These are phyloP conservation scores for Oryza longistaminata DNA, from an alignment of 176 grass and related monocot genomes.

Conservation along the genomic window DNA sequence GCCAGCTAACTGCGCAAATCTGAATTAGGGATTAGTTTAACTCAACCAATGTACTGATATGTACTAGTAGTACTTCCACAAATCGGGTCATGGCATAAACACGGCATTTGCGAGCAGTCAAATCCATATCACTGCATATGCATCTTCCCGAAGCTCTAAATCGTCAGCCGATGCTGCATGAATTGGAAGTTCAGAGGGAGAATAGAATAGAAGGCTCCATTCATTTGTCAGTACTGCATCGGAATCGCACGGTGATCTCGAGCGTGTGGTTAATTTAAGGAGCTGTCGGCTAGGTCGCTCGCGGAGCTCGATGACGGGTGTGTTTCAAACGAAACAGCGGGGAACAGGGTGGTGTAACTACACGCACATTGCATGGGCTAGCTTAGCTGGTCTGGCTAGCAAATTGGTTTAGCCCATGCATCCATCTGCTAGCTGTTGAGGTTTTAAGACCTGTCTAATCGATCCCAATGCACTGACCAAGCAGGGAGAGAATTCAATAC, in stretches of 20 bases:
- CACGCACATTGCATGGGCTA: conserved; percentile 7
- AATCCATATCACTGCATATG: conserved; percentile 22
- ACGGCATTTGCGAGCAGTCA: conserved; percentile 36
- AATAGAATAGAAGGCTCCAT: conserved; percentile 51
- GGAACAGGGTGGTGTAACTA: conserved; percentile 20
- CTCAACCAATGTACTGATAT: neutral
- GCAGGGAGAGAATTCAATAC: conserved; percentile 37
- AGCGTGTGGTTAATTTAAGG: conserved; percentile 44
- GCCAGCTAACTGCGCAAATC: conserved; percentile 27
- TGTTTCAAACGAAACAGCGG: conserved; percentile 28
- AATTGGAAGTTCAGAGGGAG: conserved; percentile 5
- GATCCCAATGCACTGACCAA: conserved; percentile 49
- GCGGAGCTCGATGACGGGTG: conserved; percentile 51
- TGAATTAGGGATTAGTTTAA: neutral
- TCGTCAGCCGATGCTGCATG: conserved; percentile 15
- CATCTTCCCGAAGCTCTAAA: conserved; percentile 30
- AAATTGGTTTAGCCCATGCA: neutral
- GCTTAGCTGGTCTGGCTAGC: neutral
- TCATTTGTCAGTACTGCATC: conserved; percentile 37
- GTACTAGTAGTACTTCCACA: neutral
- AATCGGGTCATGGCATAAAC: conserved; percentile 4
- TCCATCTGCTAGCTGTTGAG: neutral
- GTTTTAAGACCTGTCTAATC: conserved; percentile 47
- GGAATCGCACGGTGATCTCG: conserved; percentile 24
- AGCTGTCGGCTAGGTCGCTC: conserved; percentile 27